A percentile compares a stretch with the other conserved stretches of the same genome.
These are phyloP conservation scores for slime mould (Dictyostelium discoideum) DNA, from an alignment of 78 protist genomes.

Conservation along the genomic window dicty_2.7 NC_007090.3:160001-160500, in stretches of 20 bases:
- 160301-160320: neutral
- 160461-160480: neutral
- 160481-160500: neutral
- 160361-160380: neutral
- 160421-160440: neutral
- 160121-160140: slow-evolving; percentile 15
- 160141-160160: neutral
- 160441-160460: neutral
- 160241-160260: neutral
- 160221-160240: neutral
- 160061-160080: neutral
- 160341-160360: neutral
- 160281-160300: neutral
- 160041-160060: neutral
- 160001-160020: neutral
- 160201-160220: neutral
- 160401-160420: neutral
- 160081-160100: neutral
- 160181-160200: neutral
- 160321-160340: slow-evolving; percentile 3
- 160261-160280: neutral
- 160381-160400: neutral
- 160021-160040: neutral
- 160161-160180: neutral
- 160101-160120: neutral